These are phyloP conservation scores for Penicillium diatomitis DNA, from an alignment of 495 filamentous ascomycete genomes.

Conservation along the genomic window DNA sequence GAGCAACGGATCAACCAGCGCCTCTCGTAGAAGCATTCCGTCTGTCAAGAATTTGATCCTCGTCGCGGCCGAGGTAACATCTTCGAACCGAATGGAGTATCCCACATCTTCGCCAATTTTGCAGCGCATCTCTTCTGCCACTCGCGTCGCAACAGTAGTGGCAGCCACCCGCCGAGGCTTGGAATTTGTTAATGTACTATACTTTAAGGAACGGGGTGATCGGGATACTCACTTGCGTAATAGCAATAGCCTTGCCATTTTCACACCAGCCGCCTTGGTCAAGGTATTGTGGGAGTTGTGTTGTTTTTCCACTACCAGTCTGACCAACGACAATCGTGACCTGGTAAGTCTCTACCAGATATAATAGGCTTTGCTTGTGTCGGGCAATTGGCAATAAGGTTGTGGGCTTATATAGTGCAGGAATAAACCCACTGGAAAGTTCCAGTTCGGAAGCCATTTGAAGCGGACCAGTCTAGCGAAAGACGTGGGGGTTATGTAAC, in stretches of 20 bases:
- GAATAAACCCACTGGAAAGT: constrained; percentile 58
- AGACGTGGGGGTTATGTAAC: neutral
- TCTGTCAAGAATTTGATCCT: constrained; percentile 96
- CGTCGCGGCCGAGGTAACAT: constrained; percentile 79
- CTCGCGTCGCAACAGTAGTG: constrained; percentile 80
- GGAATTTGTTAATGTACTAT: constrained; percentile 6
- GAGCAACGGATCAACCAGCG: constrained; percentile 83
- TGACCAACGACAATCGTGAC: constrained; percentile 82
- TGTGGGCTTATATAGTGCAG: constrained; percentile 68
- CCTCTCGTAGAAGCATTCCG: constrained; percentile 88
- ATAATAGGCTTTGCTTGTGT: constrained; percentile 63
- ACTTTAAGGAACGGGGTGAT: neutral
- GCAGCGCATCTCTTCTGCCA: constrained; percentile 88
- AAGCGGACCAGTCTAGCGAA: no score
- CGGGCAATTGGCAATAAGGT: constrained; percentile 69
- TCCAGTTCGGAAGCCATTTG: constrained; percentile 42
- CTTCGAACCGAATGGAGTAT: constrained; percentile 94
- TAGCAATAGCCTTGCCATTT: constrained; percentile 71
- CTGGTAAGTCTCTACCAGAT: constrained; percentile 65
- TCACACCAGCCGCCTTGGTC: constrained; percentile 84
- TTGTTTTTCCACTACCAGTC: constrained; percentile 87
- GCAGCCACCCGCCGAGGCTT: constrained; percentile 89
- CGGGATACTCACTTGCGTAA: constrained; percentile 68
- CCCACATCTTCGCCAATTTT: constrained; percentile 91
- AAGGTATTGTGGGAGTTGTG: constrained; percentile 80